Conservation (phyloP, 1,139 yeast genomes). For the Saccharomyces hybrid region DNA sequence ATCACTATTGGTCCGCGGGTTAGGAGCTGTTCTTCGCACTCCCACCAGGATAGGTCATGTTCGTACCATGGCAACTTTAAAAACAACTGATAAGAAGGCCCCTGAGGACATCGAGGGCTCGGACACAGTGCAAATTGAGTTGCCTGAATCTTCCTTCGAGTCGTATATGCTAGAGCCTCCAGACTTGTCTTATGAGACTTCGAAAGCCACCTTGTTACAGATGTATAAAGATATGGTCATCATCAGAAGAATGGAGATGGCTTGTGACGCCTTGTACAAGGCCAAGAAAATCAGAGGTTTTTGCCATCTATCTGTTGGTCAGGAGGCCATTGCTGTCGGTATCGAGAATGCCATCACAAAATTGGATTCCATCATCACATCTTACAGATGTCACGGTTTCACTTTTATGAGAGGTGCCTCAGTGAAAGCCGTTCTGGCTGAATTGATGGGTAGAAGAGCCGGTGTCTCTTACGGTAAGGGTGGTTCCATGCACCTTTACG, state of each 20-base stretch:
- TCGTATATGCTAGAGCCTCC: conserved; percentile 81
- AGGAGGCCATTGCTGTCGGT: conserved; percentile 98
- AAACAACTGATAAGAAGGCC: background rate
- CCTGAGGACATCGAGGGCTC: background rate
- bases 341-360: conserved; percentile 87
- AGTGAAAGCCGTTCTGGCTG: conserved; percentile 85
- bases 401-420: conserved; percentile 94
- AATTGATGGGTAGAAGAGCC: conserved; percentile 90
- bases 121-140: conserved; percentile 36
- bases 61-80: conserved; percentile 34
- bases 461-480: conserved; percentile 98
- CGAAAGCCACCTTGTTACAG: conserved; percentile 70
- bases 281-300: conserved; percentile 98
- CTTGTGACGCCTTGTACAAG: conserved; percentile 94
- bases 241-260: conserved; percentile 98
- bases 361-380: conserved; percentile 84
- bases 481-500: conserved; percentile 99
- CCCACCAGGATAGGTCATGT: background rate
- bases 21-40: background rate
- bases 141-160: conserved; percentile 78
- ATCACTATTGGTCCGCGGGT: background rate
- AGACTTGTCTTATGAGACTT: conserved; percentile 61
- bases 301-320: conserved; percentile 98
- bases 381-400: conserved; percentile 98
- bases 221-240: conserved; percentile 96